A percentile compares a stretch with the other conserved stretches of the same genome.
Evolutionary conservation across 768 basidiomycete species (phyloP).

Genomic region (Paxillus rubicundulus): DNA sequence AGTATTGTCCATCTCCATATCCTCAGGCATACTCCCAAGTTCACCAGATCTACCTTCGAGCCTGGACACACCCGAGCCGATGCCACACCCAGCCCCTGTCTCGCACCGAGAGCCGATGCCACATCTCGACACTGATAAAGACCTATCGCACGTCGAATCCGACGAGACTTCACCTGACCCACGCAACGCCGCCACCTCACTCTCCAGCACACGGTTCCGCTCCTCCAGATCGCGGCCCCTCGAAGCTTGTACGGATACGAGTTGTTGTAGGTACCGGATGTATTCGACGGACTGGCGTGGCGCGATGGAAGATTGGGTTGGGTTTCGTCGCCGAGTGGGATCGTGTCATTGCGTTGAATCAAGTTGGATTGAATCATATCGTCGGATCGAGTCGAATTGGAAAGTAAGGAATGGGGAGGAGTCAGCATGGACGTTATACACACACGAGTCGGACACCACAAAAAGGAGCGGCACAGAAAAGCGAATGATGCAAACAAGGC

Average conservation of each 20-base stretch:
- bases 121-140: background rate
- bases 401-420: background rate
- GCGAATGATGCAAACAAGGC: too few species aligned
- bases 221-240: slow-evolving; percentile 78
- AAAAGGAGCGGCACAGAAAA: background rate
- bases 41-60: background rate
- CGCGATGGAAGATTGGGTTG: too few species aligned
- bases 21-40: slow-evolving; percentile 17
- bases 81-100: background rate
- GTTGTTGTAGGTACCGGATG: slow-evolving; percentile 79
- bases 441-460: slow-evolving; percentile 41
- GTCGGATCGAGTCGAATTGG: too few species aligned
- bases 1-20: slow-evolving; percentile 7
- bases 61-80: too few species aligned
- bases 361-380: too few species aligned
- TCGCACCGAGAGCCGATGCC: background rate
- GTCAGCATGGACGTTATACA: slow-evolving; percentile 25
- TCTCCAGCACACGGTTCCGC: slow-evolving; percentile 48
- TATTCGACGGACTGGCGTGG: slow-evolving; percentile 44
- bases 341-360: background rate
- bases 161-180: slow-evolving; percentile 13
- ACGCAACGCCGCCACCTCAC: slow-evolving; percentile 25
- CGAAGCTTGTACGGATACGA: slow-evolving; percentile 75
- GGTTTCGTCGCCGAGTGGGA: background rate
- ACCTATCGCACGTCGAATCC: background rate